Evolutionary conservation across 768 basidiomycete species (phyloP), one percentile per base, ranked within the genome.

Genomic region (Serpula lacrymans): DNA sequence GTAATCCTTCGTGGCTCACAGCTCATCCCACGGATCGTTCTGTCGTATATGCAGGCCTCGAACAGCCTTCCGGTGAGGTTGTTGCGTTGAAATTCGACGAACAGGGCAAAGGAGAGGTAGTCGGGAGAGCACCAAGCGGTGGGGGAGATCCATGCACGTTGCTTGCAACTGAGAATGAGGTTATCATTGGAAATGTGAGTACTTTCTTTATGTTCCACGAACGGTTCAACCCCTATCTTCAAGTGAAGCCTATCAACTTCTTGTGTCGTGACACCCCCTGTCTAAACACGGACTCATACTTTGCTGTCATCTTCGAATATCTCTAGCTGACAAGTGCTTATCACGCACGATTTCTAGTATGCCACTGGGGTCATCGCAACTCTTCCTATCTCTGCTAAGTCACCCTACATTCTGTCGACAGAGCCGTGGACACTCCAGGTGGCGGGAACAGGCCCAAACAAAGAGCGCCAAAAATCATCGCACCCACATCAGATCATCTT

Each of bases 1-100:
- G 71, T 48, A 77, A 78, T 51, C 84, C 88, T 1, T 88, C 87
- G 5, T 92, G 89, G 89, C 70, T 93, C 46, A 74, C 80, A 9
- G 62, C 67, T 6, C 75, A 84, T 52, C 79, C 81, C 0, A 59
- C 54, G 0, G 74, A 83, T 45, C 67, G 62, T 31, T 74, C 77
- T 3, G 50, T 89, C 20, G 65, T 88, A 23, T 82, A 82, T 51
- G 66, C 86, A 9, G 80, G 73, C 0, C 67, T 89, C 14, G 83
- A 89, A 50, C 76, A 82, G 44, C 48, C 69, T 0, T 75, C 84
- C n/a, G 88, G 90, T 11, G 69, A 70, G 57, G 69, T 82, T 18
- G 54, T 80, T 6, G 79, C 74, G 11, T 51, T 92, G 42, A 77
- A 72, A 47, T 76, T 78, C 42, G 77, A 77, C 44, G 46, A 58